Base-by-base conservation (phyloP, 768 basidiomycete genomes). In the Rhodotorula paludigena region DNA sequence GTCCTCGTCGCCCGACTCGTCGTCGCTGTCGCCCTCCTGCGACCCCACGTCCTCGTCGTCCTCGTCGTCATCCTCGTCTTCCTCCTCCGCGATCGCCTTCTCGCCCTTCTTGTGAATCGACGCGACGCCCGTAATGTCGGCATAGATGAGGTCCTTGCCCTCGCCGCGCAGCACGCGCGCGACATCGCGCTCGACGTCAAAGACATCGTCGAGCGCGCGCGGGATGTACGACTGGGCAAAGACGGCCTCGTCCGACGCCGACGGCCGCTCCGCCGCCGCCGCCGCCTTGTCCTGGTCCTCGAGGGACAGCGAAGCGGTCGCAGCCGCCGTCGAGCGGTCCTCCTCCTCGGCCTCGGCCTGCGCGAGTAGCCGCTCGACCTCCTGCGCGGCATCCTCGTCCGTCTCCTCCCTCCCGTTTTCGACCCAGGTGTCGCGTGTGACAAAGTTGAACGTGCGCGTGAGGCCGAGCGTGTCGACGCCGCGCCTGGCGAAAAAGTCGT, bases 211-310 rank as follows among this genome's bases (percentile, higher is more conserved):
- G 55, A 99, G 80, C 32, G 86, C 87, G 41, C 93, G 86, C 21
- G 96, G 96, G 72, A 98, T 99, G 80, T 90, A 97, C 2, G 92
- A 89, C 35, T 83, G 83, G 77, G 91, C 79, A 81, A 99, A 99
- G 20, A 98, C 85, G 14, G 85, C 84, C 76, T 98, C 92, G 77
- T 96, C 92, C 55, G 88, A 86, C 12, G 81, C 83, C 1, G 45
- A 28, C 32, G 69, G 57, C 25, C 47, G 33, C 18, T 11, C 11
- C 53, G 3, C 5, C 38, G 54, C 35, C 36, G 53, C 38, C 25
- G 38, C 38, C 15, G 2, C 3, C 38, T 39, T 25, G 25, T 36
- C 36, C 36, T 10, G n/a, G 28, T 33, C 33, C 51, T 32, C 36
- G 36, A n/a, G 12, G 20, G 41, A 41, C 41, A 20, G 12, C 20